A percentile compares a stretch with the other conserved stretches of the same genome.
These are phyloP conservation scores for Ilex paraguariensis DNA, from an alignment of 305 asterid species.

Conservation along the genomic window DNA sequence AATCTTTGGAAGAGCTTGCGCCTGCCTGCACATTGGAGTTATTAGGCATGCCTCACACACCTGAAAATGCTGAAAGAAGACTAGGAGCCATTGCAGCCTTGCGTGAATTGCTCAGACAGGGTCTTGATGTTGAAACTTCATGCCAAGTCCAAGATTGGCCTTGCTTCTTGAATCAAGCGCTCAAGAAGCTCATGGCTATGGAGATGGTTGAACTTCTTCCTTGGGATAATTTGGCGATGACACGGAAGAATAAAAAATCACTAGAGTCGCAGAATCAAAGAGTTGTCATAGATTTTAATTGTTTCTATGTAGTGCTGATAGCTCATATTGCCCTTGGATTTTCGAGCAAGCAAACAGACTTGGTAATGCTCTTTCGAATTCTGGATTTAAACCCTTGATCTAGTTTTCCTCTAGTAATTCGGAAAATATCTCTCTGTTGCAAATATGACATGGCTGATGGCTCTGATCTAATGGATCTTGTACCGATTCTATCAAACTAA, in stretches of 20 bases:
- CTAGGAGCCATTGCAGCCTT: slow-evolving; percentile 90
- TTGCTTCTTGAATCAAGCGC: slow-evolving; percentile 84
- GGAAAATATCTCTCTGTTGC: neutral
- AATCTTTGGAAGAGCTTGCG: slow-evolving; percentile 95
- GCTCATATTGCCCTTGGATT: slow-evolving; percentile 96
- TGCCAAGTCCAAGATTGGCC: slow-evolving; percentile 98
- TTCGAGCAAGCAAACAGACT: slow-evolving; percentile 76
- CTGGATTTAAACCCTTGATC: slow-evolving; percentile 3
- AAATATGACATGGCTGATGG: neutral
- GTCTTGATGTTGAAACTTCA: slow-evolving; percentile 83
- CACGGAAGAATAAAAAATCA: slow-evolving; percentile 86
- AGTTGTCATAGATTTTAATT: slow-evolving; percentile 71
- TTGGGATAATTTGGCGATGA: slow-evolving; percentile 82
- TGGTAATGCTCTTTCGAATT: slow-evolving; percentile 45
- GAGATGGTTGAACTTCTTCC: slow-evolving; percentile 89
- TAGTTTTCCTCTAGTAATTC: neutral
- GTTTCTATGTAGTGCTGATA: slow-evolving; percentile 73
- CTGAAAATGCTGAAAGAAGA: slow-evolving; percentile 97
- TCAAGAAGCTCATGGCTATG: slow-evolving; percentile 81
- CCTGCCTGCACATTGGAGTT: slow-evolving; percentile 98
- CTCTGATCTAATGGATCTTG: neutral
- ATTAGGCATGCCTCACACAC: slow-evolving; percentile 81
- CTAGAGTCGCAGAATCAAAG: slow-evolving; percentile 93
- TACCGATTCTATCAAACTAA: neutral
- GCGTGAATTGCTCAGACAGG: slow-evolving; percentile 93